Evolutionary conservation across 1,284 basidiomycete species (phyloP).

Genomic region (Mycena sp.): DNA sequence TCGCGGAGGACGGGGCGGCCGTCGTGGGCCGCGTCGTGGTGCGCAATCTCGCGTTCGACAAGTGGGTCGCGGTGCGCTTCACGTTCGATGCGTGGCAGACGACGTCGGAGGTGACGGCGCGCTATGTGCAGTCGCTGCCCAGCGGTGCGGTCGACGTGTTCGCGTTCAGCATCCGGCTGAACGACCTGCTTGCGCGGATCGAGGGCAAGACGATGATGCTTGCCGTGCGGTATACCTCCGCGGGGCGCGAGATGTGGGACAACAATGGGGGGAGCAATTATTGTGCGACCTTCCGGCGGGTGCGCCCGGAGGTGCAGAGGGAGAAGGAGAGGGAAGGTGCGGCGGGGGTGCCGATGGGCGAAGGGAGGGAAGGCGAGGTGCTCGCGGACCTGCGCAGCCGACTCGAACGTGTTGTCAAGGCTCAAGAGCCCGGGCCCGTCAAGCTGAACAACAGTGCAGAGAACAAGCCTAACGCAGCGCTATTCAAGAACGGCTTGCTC

Average conservation of each 20-base stretch:
- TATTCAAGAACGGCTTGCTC: conserved; percentile 40
- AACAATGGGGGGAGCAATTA: conserved; percentile 90
- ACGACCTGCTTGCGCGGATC: conserved; percentile 72
- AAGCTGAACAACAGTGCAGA: conserved; percentile 28
- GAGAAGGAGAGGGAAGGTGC: too few relatives aligned
- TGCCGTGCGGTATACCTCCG: conserved; percentile 82
- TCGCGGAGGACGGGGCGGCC: conserved; percentile 69
- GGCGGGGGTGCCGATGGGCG: conserved; percentile 22
- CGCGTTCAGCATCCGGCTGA: conserved; percentile 70
- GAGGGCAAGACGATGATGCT: conserved; percentile 89
- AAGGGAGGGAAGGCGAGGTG: conserved; percentile 35
- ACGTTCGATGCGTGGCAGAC: conserved; percentile 97
- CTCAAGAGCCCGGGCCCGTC: conserved; percentile 9
- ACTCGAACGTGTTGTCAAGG: conserved; percentile 39
- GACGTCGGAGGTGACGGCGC: conserved; percentile 90
- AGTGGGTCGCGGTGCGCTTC: conserved; percentile 90
- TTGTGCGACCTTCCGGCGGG: conserved; percentile 65
- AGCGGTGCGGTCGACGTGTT: conserved; percentile 76
- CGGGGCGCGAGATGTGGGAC: conserved; percentile 88
- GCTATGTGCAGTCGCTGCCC: conserved; percentile 73
- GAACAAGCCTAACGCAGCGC: background rate
- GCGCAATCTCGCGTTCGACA: conserved; percentile 88
- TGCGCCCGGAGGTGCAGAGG: conserved; percentile 38
- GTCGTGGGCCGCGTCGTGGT: conserved; percentile 82
- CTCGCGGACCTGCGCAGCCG: conserved; percentile 31